Evolutionary conservation across 495 filamentous ascomycete species (phyloP).

Genomic region (Cenococcum geophilum): DNA sequence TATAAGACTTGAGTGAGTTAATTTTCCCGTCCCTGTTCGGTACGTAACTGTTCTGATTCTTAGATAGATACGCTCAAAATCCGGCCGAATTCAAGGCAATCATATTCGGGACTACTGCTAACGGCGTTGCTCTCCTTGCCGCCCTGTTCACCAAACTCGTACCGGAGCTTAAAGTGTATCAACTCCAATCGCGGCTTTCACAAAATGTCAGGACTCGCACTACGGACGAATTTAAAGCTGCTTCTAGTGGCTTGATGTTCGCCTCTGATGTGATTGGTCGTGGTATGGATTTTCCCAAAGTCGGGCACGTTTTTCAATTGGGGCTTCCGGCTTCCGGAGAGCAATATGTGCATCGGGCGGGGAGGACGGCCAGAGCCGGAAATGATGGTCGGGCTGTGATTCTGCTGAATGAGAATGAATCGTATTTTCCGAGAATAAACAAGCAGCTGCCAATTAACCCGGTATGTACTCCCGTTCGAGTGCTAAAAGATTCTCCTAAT

Average conservation of each 20-base stretch:
- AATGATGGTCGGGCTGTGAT: slow-evolving; percentile 63
- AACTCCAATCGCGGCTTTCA: slow-evolving; percentile 57
- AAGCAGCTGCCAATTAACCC: slow-evolving; percentile 50
- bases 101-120: slow-evolving; percentile 62
- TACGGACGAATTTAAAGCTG: slow-evolving; percentile 56
- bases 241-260: slow-evolving; percentile 51
- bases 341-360: slow-evolving; percentile 68
- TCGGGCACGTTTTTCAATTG: slow-evolving; percentile 66
- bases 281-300: slow-evolving; percentile 71
- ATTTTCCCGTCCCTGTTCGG: neutral
- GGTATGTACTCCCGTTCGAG: no score
- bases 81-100: slow-evolving; percentile 55
- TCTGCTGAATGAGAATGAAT: slow-evolving; percentile 54
- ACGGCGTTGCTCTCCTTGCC: slow-evolving; percentile 52
- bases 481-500: no score
- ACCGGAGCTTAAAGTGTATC: slow-evolving; percentile 45
- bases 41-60: neutral
- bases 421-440: slow-evolving; percentile 53
- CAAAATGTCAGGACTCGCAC: slow-evolving; percentile 52
- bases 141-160: slow-evolving; percentile 44
- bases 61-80: slow-evolving; percentile 25
- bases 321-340: slow-evolving; percentile 56
- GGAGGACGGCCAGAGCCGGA: slow-evolving; percentile 65
- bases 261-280: slow-evolving; percentile 66
- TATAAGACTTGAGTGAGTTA: slow-evolving; percentile 16